Evolutionary conservation across 495 filamentous ascomycete genomes (phyloP).

Genomic region (Podospora pseudoanserina): DNA sequence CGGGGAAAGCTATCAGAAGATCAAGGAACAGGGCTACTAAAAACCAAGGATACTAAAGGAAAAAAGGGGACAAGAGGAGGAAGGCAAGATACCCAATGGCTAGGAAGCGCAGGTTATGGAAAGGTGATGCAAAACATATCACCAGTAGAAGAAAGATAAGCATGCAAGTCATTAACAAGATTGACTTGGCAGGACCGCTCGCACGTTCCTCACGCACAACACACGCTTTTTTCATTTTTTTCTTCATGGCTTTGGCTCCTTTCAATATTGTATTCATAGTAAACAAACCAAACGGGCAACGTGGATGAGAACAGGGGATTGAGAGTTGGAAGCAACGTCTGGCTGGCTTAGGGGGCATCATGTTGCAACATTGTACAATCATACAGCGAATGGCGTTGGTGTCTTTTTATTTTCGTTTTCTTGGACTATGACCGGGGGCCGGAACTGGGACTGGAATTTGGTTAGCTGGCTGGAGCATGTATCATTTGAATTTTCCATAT

Average conservation of each 20-base stretch:
- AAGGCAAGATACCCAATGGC: constrained; percentile 17
- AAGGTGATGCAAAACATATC: neutral
- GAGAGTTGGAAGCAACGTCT: too few relatives aligned
- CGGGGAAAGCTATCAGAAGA: neutral
- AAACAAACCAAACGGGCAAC: neutral
- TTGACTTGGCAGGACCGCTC: neutral
- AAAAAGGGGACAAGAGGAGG: neutral
- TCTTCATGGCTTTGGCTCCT: neutral
- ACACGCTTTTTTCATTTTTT: neutral
- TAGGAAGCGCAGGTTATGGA: neutral
- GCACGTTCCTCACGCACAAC: neutral
- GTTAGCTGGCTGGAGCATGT: neutral
- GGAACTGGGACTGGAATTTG: neutral
- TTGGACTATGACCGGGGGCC: neutral
- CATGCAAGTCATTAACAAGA: neutral
- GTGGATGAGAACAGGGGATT: neutral
- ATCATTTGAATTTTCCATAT: neutral
- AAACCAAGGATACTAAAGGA: too few relatives aligned
- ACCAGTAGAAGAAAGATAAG: neutral
- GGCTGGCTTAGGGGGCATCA: too few relatives aligned
- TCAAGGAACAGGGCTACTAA: neutral
- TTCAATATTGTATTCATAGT: neutral
- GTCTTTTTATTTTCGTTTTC: neutral
- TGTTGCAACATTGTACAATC: neutral
- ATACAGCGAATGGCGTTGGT: neutral